These are phyloP conservation scores for Xylaria sp. DNA, from an alignment of 2,329 filamentous ascomycete genomes.

Conservation along the genomic window DNA sequence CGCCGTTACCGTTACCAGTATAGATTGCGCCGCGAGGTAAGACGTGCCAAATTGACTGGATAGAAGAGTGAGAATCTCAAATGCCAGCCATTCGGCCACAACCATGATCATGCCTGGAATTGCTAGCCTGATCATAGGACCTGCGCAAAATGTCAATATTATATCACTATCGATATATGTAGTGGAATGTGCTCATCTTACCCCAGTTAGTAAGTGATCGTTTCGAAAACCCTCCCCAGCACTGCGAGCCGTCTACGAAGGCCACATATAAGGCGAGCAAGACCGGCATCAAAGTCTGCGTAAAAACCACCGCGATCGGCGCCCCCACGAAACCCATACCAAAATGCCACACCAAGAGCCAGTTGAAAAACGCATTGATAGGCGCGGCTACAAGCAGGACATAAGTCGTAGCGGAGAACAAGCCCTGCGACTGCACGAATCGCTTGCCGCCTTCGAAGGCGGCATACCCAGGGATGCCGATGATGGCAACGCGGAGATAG, in stretches of 20 bases:
- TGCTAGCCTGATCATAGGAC: constrained; percentile 84
- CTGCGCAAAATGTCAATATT: constrained; percentile 43
- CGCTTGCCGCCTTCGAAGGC: constrained; percentile 81
- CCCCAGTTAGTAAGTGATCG: constrained; percentile 78
- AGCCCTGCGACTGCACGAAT: constrained; percentile 83
- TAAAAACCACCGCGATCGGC: constrained; percentile 79
- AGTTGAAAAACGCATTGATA: constrained; percentile 81
- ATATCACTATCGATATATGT: constrained; percentile 21
- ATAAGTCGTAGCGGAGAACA: constrained; percentile 83
- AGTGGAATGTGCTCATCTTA: constrained; percentile 37
- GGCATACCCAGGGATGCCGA: constrained; percentile 79
- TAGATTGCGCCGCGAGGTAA: constrained; percentile 86
- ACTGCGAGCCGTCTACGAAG: constrained; percentile 76
- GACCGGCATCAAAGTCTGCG: constrained; percentile 77
- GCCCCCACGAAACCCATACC: constrained; percentile 78
- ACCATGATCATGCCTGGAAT: constrained; percentile 94
- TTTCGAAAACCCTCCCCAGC: constrained; percentile 82
- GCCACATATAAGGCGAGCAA: constrained; percentile 79
- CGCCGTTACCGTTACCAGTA: constrained; percentile 79
- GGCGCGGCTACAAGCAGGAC: constrained; percentile 80
- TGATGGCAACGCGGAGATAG: constrained; percentile 76
- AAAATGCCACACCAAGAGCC: constrained; percentile 78
- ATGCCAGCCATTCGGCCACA: constrained; percentile 90
- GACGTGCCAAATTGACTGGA: constrained; percentile 82
- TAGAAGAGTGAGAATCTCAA: constrained; percentile 88